Conservation (phyloP, 768 basidiomycete genomes). For the Pisolithus marmoratus region DNA sequence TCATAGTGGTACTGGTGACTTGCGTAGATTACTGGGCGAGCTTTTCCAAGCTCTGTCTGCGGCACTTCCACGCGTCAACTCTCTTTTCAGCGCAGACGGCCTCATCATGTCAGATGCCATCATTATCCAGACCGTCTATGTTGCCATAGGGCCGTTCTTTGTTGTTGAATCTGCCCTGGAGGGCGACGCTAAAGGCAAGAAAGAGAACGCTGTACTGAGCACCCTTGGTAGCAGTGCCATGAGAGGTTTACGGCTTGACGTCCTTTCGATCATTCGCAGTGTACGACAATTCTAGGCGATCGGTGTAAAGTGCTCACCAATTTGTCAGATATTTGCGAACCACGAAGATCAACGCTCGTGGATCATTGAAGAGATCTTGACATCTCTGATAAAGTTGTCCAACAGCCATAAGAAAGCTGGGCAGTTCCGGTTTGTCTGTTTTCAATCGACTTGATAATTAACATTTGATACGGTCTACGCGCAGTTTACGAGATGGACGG, state of each 20-base stretch:
- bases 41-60: conserved; percentile 69
- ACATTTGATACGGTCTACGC: background rate
- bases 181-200: conserved; percentile 50
- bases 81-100: conserved; percentile 64
- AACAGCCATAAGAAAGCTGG: conserved; percentile 88
- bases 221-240: conserved; percentile 76
- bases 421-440: conserved; percentile 66
- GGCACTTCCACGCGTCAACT: conserved; percentile 68
- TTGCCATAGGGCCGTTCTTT: conserved; percentile 93
- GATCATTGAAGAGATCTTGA: conserved; percentile 97
- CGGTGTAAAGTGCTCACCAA: conserved; percentile 1
- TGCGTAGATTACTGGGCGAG: conserved; percentile 53
- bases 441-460: background rate
- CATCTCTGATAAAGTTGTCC: conserved; percentile 83
- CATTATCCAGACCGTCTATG: conserved; percentile 89
- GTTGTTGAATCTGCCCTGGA: conserved; percentile 63
- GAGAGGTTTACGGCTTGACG: conserved; percentile 76
- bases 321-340: conserved; percentile 76
- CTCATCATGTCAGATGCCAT: conserved; percentile 79
- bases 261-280: conserved; percentile 76
- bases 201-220: conserved; percentile 48
- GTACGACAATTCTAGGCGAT: conserved; percentile 40
- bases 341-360: conserved; percentile 88
- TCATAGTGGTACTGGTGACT: conserved; percentile 26
- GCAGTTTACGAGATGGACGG: conserved; percentile 80